Percentiles rank a stretch among this genome's conserved stretches.
These are phyloP conservation scores for Eucalyptus victrix DNA, from an alignment of 345 rosid genomes.

Conservation along the genomic window DNA sequence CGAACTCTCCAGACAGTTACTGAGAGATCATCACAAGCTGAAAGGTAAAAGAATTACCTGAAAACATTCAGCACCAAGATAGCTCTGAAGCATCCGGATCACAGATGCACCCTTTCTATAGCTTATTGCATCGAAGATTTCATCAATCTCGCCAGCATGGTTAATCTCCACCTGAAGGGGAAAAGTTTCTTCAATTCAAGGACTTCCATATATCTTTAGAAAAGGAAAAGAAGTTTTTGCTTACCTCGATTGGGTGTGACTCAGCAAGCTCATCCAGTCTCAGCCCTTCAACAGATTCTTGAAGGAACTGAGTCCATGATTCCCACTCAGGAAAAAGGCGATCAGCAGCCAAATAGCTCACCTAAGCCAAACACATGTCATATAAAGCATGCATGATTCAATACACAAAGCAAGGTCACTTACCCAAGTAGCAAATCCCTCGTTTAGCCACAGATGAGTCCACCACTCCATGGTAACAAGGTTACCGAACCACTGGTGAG, in stretches of 20 bases:
- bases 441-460: slow-evolving; percentile 97
- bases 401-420: slow-evolving; percentile 2
- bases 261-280: slow-evolving; percentile 88
- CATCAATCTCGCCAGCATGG: slow-evolving; percentile 80
- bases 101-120: slow-evolving; percentile 92
- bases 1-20: background rate
- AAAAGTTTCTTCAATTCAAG: background rate
- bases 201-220: background rate
- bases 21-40: background rate
- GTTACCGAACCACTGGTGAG: slow-evolving; percentile 99
- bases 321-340: slow-evolving; percentile 93
- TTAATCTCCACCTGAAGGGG: slow-evolving; percentile 70
- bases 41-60: slow-evolving; percentile 37
- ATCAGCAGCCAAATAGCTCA: slow-evolving; percentile 93
- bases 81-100: slow-evolving; percentile 92
- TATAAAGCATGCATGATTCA: background rate
- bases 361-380: slow-evolving; percentile 28
- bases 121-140: slow-evolving; percentile 93
- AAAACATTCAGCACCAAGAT: slow-evolving; percentile 83
- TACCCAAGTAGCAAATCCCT: slow-evolving; percentile 98
- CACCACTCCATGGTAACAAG: slow-evolving; percentile 99
- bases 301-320: slow-evolving; percentile 96
- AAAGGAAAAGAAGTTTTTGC: background rate
- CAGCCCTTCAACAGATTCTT: slow-evolving; percentile 70
- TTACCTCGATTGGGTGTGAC: slow-evolving; percentile 98